Evolutionary conservation across 1,284 basidiomycete species (phyloP), one percentile per base, ranked within the genome.

Genomic region (Chalciporus sp.): DNA sequence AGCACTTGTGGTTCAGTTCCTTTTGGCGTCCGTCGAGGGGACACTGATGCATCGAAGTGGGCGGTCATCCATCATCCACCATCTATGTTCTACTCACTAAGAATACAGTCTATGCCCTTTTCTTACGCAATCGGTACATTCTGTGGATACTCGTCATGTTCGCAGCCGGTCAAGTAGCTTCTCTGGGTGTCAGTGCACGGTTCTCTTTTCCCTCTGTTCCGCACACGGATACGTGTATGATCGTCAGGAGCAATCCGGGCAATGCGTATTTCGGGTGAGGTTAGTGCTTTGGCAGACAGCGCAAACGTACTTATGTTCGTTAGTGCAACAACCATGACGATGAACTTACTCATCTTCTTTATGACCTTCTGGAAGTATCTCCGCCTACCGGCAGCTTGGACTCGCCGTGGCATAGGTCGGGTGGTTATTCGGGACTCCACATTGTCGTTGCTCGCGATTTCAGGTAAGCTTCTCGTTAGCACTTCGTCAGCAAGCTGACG

Each of bases 221-320:
- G 10, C 45, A 63, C 31, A 63, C 58, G 9, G 31, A 29, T 2
- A 66, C 63, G 6, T 65, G 63, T 33, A 7, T 65, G 20, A 33
- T 65, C 19, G 3, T 53, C 35, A 56, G 26, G 42, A 40, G 42
- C n/a, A 61, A 59, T n/a, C 50, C 52, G 4, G 55, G 53, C 26
- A 58, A 47, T 19, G 58, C 52, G 0, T 58, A 60, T 57, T 66
- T 64, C 53, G 54, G 55, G 64, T 64, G 42, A n/a, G 53, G 16
- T 7, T 43, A 33, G 19, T 8, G 39, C 26, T 29, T 27, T 19
- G 17, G 7, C 26, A 2, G 14, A 2, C 8, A n/a, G 14, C 26
- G 14, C 26, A 12, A 5, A 12, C 16, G 3, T 20, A 14, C 27
- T 59, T 26, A 40, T 47, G 40, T 10, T 48, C 26, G 17, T 39